Base-by-base conservation (phyloP, 2,329 filamentous ascomycete species). In the Botrytis pseudocinerea region DNA sequence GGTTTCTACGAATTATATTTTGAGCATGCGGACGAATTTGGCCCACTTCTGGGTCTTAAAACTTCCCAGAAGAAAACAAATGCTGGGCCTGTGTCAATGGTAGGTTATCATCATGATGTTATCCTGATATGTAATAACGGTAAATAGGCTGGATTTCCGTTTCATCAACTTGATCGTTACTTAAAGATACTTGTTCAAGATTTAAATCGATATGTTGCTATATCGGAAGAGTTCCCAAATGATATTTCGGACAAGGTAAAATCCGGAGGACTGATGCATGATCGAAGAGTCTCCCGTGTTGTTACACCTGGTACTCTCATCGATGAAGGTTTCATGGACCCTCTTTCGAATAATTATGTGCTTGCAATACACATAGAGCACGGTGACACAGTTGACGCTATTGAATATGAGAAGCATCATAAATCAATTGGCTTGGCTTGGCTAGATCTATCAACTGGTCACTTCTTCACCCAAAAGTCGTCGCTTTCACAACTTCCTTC, bases 1-100 rank as follows among this genome's bases (percentile, higher is more conserved):
- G 92, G 95, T 74, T 99, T 99, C 83, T 99, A 98, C 83, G 96
- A 99, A 88, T 85, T 99, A 73, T 99, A 99, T 83, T 97, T 98
- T 82, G 92, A 97, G 78, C 95, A 99, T 81, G 96, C 97, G 18
- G 93, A 97, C 73, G 91, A 97, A 80, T 92, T 92, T 81, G 95
- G 92, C 2, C 93, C 94, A 1, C 85, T 97, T 62, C 86, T 99
- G 76, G 96, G 94, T 78, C 84, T 99, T 79, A 98, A 98, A 82
- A 90, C 97, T 71, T 91, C 92, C 3, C 88, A 88, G 72, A 96
- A 93, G 81, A 94, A 90, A 82, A 94, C 92, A n/a, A 92, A 84
- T 72, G 91, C 90, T 14, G 93, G 92, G 1, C 88, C 89, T 35
- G 93, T 99, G 28, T 85, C 95, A 9, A 98, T 99, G 95, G 93